Conservation (phyloP, 2,329 filamentous ascomycete genomes). For the Ophioceras dolichostomum region DNA sequence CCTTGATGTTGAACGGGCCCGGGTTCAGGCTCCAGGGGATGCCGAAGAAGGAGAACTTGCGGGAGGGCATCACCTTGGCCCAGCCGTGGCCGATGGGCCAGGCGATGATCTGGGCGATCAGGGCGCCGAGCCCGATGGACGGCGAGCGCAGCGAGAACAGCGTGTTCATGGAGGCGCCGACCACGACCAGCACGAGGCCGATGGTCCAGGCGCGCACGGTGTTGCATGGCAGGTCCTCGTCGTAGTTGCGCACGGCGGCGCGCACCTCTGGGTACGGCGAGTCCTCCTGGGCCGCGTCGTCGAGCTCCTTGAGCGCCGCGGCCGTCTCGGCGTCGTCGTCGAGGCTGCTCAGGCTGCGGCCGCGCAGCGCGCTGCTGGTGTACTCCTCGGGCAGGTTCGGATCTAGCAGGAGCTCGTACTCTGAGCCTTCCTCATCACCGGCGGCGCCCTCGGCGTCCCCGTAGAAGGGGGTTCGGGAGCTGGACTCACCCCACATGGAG, state of each 20-base stretch:
- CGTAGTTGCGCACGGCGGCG: conserved; percentile 51
- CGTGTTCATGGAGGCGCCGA: conserved; percentile 50
- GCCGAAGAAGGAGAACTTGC: conserved; percentile 38
- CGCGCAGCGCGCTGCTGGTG: conserved; percentile 12
- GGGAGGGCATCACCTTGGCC: conserved; percentile 41
- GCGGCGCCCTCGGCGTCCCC: conserved; percentile 16
- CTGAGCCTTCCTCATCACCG: conserved; percentile 32
- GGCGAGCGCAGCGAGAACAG: conserved; percentile 51
- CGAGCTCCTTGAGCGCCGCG: conserved; percentile 14
- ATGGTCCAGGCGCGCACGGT: conserved; percentile 55
- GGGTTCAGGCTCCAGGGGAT: conserved; percentile 48
- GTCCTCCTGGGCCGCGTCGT: conserved; percentile 30
- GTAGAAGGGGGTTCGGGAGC: not conserved
- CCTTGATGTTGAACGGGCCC: conserved; percentile 59
- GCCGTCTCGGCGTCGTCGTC: conserved; percentile 11
- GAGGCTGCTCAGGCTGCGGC: conserved; percentile 7
- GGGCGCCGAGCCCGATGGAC: conserved; percentile 45
- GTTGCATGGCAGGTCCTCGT: conserved; percentile 53
- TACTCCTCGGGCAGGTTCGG: conserved; percentile 35
- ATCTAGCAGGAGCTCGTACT: conserved; percentile 44
- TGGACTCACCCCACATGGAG: conserved; percentile 27
- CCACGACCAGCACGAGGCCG: conserved; percentile 40
- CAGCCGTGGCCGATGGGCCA: conserved; percentile 52
- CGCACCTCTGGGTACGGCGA: conserved; percentile 57
- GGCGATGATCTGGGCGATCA: conserved; percentile 52